A percentile compares a stretch with the other conserved stretches of the same genome.
phyloP scores from a whole-genome alignment of 805 yeast species.

The Candida cerambycidarum region DNA sequence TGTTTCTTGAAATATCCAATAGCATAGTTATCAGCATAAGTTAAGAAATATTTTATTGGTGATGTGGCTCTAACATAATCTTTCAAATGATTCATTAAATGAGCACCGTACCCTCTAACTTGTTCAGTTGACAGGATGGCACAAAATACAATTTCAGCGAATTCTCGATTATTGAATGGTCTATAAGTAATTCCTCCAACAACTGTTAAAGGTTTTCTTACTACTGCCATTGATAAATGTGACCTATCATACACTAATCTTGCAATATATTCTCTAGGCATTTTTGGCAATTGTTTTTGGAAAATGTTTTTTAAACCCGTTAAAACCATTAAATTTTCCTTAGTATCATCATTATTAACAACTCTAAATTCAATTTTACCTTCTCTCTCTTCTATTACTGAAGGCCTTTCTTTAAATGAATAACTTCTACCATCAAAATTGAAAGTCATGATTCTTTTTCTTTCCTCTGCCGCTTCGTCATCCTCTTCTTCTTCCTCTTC shows the following conservation, averaged over 20 bases:
- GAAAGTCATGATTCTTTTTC: slow-evolving; percentile 47
- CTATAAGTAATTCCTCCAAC: slow-evolving; percentile 97
- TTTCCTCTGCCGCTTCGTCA: slow-evolving; percentile 44
- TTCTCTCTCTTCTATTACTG: slow-evolving; percentile 90
- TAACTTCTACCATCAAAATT: slow-evolving; percentile 76
- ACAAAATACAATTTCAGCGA: slow-evolving; percentile 98
- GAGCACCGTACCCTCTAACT: slow-evolving; percentile 98
- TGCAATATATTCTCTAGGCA: slow-evolving; percentile 97
- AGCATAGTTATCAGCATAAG: slow-evolving; percentile 94
- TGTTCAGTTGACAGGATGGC: slow-evolving; percentile 97
- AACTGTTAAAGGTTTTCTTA: slow-evolving; percentile 87
- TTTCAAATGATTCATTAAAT: slow-evolving; percentile 94
- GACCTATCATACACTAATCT: slow-evolving; percentile 91
- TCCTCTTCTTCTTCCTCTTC: slow-evolving; percentile 45
- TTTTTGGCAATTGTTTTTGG: slow-evolving; percentile 95
- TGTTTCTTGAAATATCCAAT: slow-evolving; percentile 98
- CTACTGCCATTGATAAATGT: slow-evolving; percentile 94
- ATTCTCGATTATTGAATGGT: slow-evolving; percentile 85
- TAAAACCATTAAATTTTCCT: slow-evolving; percentile 84
- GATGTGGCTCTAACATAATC: slow-evolving; percentile 92
- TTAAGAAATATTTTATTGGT: slow-evolving; percentile 31
- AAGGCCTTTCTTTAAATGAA: slow-evolving; percentile 87
- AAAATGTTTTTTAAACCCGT: slow-evolving; percentile 95
- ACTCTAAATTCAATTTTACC: slow-evolving; percentile 94
- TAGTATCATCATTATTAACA: slow-evolving; percentile 89